These are phyloP conservation scores for Geotrichum bryndzae DNA, from an alignment of 1,139 yeast genomes.

Conservation along the genomic window DNA sequence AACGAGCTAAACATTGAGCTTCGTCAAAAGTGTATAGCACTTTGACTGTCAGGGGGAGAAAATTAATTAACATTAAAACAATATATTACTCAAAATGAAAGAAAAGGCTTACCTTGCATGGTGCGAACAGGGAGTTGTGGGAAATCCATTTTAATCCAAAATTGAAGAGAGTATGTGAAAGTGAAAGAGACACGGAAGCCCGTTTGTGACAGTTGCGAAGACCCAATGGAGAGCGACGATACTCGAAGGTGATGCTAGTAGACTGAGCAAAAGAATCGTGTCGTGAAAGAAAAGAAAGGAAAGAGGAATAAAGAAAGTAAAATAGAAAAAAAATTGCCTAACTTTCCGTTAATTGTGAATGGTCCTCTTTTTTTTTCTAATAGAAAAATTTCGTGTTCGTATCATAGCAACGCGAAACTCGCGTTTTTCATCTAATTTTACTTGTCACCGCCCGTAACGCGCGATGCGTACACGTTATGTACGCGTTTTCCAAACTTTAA, in stretches of 20 bases:
- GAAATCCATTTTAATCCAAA: conserved; percentile 6
- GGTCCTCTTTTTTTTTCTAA: neutral
- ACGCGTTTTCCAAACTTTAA: conserved; percentile 1
- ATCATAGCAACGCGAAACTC: conserved; percentile 10
- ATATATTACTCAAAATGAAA: neutral
- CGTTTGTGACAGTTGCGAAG: neutral
- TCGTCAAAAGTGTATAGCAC: conserved; percentile 36
- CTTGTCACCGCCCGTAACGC: neutral
- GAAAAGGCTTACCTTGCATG: conserved; percentile 21
- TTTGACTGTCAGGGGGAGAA: conserved; percentile 26
- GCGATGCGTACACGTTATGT: neutral
- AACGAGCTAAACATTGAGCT: conserved; percentile 33
- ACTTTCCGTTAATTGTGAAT: neutral
- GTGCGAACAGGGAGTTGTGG: conserved; percentile 19
- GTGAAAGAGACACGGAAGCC: neutral
- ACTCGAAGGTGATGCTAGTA: neutral
- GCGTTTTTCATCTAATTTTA: neutral
- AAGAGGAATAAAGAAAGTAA: neutral
- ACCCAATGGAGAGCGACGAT: neutral
- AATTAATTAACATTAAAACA: neutral
- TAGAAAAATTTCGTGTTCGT: neutral
- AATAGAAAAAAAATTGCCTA: neutral
- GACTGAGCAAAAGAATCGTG: neutral
- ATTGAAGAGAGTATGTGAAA: neutral
- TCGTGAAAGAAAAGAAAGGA: neutral